phyloP scores from a whole-genome alignment of 768 basidiomycete genomes.

The Termitomyces heimii region DNA sequence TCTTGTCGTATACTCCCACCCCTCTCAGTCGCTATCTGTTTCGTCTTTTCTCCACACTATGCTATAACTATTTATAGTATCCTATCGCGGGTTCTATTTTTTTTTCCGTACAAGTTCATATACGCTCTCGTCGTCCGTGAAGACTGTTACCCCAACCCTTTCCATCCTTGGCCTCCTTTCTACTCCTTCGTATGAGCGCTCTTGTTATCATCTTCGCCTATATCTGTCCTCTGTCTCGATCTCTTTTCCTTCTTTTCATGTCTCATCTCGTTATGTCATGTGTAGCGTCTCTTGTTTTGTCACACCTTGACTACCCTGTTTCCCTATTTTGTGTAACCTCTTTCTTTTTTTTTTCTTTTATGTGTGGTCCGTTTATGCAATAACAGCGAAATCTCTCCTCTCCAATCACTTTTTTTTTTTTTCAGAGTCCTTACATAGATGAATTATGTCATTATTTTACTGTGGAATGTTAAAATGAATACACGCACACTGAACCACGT shows the following conservation, averaged over 20 bases:
- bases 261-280: conserved; percentile 10
- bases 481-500: no score
- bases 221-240: conserved; percentile 9
- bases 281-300: conserved; percentile 12
- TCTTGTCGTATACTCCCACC: conserved; percentile 11
- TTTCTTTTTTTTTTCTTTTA: no score
- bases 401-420: background rate
- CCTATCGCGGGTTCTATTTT: conserved; percentile 10
- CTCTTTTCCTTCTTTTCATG: conserved; percentile 3
- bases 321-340: background rate
- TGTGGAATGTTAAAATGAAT: no score
- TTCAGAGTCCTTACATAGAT: background rate
- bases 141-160: background rate
- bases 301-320: background rate
- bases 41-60: background rate
- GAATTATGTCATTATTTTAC: background rate
- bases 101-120: background rate
- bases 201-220: conserved; percentile 12
- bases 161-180: background rate
- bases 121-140: conserved; percentile 4
- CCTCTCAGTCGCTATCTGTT: conserved; percentile 13
- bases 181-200: background rate
- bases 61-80: conserved; percentile 11
- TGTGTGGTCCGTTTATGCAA: background rate
- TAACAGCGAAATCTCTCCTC: background rate